Evolutionary conservation across 345 rosid species (phyloP).

Genomic region (Brassica incana): DNA sequence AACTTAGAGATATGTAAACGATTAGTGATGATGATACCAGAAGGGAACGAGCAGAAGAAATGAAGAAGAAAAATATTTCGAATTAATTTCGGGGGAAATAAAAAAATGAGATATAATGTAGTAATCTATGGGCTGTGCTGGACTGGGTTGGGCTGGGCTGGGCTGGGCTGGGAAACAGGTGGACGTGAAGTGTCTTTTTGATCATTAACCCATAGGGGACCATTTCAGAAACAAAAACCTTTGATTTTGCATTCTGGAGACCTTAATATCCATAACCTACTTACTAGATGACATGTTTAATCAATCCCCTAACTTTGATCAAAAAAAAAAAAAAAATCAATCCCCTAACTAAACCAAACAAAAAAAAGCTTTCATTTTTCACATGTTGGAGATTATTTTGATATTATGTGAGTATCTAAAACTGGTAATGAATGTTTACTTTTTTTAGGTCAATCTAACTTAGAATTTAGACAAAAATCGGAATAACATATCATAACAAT

Average conservation of each 20-base stretch:
- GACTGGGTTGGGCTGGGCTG: background rate
- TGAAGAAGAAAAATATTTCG: background rate
- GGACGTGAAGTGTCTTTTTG: background rate
- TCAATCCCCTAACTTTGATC: background rate
- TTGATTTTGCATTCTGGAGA: background rate
- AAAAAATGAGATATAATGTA: background rate
- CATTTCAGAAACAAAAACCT: background rate
- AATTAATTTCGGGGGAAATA: background rate
- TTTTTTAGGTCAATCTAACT: background rate
- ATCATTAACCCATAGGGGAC: constrained; percentile 7
- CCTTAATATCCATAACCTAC: background rate
- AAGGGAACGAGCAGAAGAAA: constrained; percentile 44
- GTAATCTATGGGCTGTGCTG: no score
- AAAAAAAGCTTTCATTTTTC: background rate
- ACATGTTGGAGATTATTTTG: background rate
- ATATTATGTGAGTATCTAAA: background rate
- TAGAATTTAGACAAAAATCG: no score
- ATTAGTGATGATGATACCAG: constrained; percentile 46
- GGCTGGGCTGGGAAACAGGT: constrained; percentile 16
- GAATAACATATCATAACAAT: background rate
- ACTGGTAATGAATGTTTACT: background rate
- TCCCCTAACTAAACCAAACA: background rate
- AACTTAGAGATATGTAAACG: background rate
- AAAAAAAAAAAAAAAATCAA: background rate
- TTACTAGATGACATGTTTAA: background rate